Percentiles rank a stretch among this genome's conserved stretches.
phyloP scores from a whole-genome alignment of 768 basidiomycete genomes.

The Trametes elegans region DNA sequence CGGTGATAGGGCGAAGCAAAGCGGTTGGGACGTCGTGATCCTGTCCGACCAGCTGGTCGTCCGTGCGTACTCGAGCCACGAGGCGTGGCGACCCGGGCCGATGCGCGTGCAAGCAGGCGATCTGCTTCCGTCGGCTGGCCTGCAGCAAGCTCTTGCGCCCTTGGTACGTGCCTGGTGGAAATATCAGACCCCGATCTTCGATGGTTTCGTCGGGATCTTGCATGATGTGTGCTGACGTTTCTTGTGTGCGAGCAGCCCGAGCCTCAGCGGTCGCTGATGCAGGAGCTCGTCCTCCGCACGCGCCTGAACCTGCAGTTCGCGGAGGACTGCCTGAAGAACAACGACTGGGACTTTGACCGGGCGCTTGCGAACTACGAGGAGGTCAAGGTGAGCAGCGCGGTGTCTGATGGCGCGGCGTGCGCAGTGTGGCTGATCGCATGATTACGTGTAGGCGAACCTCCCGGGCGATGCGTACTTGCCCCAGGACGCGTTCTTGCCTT shows the following conservation, averaged over 20 bases:
- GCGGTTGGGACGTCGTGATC: conserved; percentile 89
- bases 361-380: conserved; percentile 86
- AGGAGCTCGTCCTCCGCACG: conserved; percentile 71
- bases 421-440: conserved; percentile 26
- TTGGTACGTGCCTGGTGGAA: conserved; percentile 46
- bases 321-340: conserved; percentile 81
- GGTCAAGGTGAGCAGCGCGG: conserved; percentile 63
- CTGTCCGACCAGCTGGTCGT: conserved; percentile 86
- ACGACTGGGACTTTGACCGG: conserved; percentile 78
- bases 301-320: conserved; percentile 77
- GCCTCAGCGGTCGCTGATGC: conserved; percentile 64
- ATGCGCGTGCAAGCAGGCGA: conserved; percentile 65
- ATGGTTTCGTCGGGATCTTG: neutral
- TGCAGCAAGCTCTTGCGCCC: conserved; percentile 49
- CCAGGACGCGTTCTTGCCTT: conserved; percentile 53
- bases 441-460: conserved; percentile 21
- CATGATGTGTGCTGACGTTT: conserved; percentile 3
- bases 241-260: conserved; percentile 51
- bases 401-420: conserved; percentile 1
- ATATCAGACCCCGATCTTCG: conserved; percentile 12
- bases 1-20: conserved; percentile 60
- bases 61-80: conserved; percentile 78
- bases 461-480: conserved; percentile 44
- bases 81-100: conserved; percentile 75
- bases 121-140: conserved; percentile 21